Percentiles rank a stretch among this genome's conserved stretches.
Evolutionary conservation across 345 rosid genomes (phyloP).

Genomic region (Stellera chamaejasme): DNA sequence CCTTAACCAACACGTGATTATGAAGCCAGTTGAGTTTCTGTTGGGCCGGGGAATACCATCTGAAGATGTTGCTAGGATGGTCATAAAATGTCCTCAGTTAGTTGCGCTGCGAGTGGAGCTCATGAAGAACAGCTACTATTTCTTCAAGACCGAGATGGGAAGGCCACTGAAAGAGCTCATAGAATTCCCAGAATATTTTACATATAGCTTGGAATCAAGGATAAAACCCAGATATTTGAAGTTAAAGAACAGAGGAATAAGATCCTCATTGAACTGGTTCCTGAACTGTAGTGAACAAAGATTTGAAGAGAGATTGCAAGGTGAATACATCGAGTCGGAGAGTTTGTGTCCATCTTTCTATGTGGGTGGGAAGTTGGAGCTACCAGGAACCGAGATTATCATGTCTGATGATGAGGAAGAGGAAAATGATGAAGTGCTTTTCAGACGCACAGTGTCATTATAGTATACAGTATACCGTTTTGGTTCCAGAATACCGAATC

Average conservation of each 20-base stretch:
- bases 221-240: conserved; percentile 81
- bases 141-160: conserved; percentile 79
- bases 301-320: conserved; percentile 75
- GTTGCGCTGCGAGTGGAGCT: conserved; percentile 49
- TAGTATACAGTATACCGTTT: conserved; percentile 14
- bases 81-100: conserved; percentile 77
- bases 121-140: conserved; percentile 82
- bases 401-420: conserved; percentile 73
- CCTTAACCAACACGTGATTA: conserved; percentile 68
- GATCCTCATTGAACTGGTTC: conserved; percentile 78
- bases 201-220: conserved; percentile 91
- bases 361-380: conserved; percentile 74
- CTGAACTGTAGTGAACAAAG: conserved; percentile 91
- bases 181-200: conserved; percentile 83
- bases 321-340: conserved; percentile 68
- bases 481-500: background rate
- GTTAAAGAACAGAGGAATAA: conserved; percentile 63
- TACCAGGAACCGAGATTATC: conserved; percentile 58
- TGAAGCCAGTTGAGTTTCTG: conserved; percentile 78
- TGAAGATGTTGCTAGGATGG: conserved; percentile 63
- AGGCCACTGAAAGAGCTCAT: conserved; percentile 74
- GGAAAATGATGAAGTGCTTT: conserved; percentile 56
- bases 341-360: conserved; percentile 49
- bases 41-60: conserved; percentile 52
- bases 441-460: conserved; percentile 42